Evolutionary conservation across 768 basidiomycete species (phyloP), one percentile per base, ranked within the genome.

Genomic region (Amanita polypyramis): DNA sequence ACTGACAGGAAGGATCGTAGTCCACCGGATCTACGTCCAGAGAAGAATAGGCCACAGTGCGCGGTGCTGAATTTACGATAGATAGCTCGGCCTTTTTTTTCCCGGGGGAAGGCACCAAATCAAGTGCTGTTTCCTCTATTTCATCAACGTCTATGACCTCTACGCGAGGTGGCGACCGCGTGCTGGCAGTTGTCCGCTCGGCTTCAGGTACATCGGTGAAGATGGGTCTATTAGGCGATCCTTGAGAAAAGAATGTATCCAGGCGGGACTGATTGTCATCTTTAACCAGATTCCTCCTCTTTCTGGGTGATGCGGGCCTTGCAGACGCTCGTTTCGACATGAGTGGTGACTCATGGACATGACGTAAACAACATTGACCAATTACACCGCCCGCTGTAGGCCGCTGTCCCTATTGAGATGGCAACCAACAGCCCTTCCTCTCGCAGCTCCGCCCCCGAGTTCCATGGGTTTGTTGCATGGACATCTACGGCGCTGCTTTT

Each of bases 401-500:
- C 15, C 4, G 10, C 14, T 35, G 15, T 17, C 34, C 34, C 17
- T 19, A 40, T 21, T 17, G 7, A 17, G 21, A 47, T 47, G 46
- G 47, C 12, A 40, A 38, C 40, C 47, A 29, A 38, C 47, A 45
- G 37, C 21, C 19, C 41, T n/a, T n/a, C 62, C 58, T 34, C 66
- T 51, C 76, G 76, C 52, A 83, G 79, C 60, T 79, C 85, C 7
- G 84, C 85, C 10, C 75, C 85, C 36, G 90, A 93, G 65, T 84
- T 91, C 57, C 90, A 91, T 55, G 90, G 91, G n/a, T 93, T 92
- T 60, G 86, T 85, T 4, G 86, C 85, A 12, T 87, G 81, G 82
- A 80, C 81, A 7, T 79, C 79, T 0, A 91, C 91, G 0, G 80
- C 76, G 44, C 64, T 90, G 21, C 63, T 79, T 2, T 92, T 85